Evolutionary conservation across 2,329 filamentous ascomycete genomes (phyloP).

Genomic region (Penicillium sclerotigenum): DNA sequence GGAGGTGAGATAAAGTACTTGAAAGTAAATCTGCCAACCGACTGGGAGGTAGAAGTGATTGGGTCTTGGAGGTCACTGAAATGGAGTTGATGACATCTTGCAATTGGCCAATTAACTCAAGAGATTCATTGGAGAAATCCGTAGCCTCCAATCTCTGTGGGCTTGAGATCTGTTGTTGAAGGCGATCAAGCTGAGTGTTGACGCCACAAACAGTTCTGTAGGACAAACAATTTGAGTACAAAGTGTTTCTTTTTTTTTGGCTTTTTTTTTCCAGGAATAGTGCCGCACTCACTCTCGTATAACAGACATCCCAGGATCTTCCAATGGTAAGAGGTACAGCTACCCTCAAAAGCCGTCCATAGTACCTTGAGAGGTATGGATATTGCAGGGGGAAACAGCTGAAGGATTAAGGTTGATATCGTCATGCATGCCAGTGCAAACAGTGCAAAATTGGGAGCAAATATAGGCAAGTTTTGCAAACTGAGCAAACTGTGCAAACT

Average conservation of each 20-base stretch:
- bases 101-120: slow-evolving; percentile 49
- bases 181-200: slow-evolving; percentile 56
- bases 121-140: slow-evolving; percentile 13
- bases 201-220: slow-evolving; percentile 55
- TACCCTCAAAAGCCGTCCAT: not conserved
- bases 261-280: not conserved
- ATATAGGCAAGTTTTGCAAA: not conserved
- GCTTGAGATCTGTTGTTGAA: slow-evolving; percentile 46
- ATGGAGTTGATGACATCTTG: slow-evolving; percentile 67
- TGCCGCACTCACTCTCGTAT: slow-evolving; percentile 21
- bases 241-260: no score
- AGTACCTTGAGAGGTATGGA: not conserved
- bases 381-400: not conserved
- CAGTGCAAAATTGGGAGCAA: not conserved
- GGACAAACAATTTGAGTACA: not conserved
- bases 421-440: not conserved
- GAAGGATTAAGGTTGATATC: not conserved
- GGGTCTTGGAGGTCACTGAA: slow-evolving; percentile 65
- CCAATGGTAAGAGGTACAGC: not conserved
- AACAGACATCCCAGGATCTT: slow-evolving; percentile 19
- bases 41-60: slow-evolving; percentile 58
- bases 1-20: slow-evolving; percentile 43
- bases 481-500: no score
- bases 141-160: slow-evolving; percentile 21
- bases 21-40: slow-evolving; percentile 62